Conservation (phyloP, 129 eudicot genomes). For the Lonicera japonica region DNA sequence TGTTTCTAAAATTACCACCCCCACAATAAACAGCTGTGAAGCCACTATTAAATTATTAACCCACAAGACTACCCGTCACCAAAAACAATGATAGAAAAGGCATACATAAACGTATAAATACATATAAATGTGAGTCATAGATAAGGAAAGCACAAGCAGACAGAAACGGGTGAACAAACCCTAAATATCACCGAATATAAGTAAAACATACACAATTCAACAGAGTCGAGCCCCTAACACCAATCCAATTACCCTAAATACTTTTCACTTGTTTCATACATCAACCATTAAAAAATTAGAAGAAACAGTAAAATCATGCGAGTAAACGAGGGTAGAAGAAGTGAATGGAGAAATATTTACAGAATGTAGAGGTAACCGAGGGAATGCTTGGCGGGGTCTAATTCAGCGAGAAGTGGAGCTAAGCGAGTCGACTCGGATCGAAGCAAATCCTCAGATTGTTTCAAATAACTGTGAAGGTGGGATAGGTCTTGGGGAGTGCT, state of each 20-base stretch:
- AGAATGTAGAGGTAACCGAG: slow-evolving; percentile 80
- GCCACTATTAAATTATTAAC: too few relatives aligned
- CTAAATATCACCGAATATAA: neutral
- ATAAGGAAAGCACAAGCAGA: too few relatives aligned
- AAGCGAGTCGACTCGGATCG: slow-evolving; percentile 53
- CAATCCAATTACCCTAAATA: neutral
- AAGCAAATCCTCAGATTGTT: slow-evolving; percentile 51
- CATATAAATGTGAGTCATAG: too few relatives aligned
- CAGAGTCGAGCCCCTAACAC: neutral
- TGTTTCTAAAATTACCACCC: too few relatives aligned
- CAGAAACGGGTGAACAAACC: too few relatives aligned
- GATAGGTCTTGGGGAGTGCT: slow-evolving; percentile 31
- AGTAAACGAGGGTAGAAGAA: too few relatives aligned
- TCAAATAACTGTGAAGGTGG: slow-evolving; percentile 51
- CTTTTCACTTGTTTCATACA: neutral
- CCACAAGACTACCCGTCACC: too few relatives aligned
- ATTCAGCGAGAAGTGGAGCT: slow-evolving; percentile 39
- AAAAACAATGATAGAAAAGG: too few relatives aligned
- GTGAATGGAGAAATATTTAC: slow-evolving; percentile 31
- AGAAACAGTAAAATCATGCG: too few relatives aligned
- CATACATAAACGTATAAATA: too few relatives aligned
- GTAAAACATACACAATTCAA: neutral
- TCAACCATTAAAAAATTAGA: too few relatives aligned
- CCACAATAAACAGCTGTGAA: too few relatives aligned
- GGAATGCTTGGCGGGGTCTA: slow-evolving; percentile 75